phyloP scores from a whole-genome alignment of 306 rosid species.

The Cicer pinnatifidum region DNA sequence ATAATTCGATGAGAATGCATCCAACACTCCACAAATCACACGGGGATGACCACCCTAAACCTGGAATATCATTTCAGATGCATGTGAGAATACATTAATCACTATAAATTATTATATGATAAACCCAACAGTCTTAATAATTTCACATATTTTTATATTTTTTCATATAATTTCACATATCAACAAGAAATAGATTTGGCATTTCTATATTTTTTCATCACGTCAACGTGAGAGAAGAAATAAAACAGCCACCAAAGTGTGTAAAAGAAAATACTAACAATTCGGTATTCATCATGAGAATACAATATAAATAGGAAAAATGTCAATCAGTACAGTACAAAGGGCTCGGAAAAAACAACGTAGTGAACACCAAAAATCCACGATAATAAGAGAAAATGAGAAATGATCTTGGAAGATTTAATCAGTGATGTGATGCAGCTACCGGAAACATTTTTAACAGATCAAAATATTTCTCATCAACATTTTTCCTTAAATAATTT shows the following conservation, averaged over 20 bases:
- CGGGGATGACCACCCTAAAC: slow-evolving; percentile 90
- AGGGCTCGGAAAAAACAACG: slow-evolving; percentile 23
- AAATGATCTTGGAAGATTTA: not conserved
- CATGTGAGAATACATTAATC: slow-evolving; percentile 43
- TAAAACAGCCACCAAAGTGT: not conserved
- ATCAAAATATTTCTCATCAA: slow-evolving; percentile 20
- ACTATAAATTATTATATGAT: slow-evolving; percentile 24
- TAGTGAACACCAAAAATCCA: slow-evolving; percentile 24
- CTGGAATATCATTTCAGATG: slow-evolving; percentile 55
- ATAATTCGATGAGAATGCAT: slow-evolving; percentile 82
- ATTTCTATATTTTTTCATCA: not conserved
- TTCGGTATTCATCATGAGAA: not conserved
- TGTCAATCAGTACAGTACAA: not conserved
- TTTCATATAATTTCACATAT: not conserved
- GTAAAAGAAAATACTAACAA: not conserved
- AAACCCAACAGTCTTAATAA: not conserved
- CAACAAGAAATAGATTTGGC: slow-evolving; percentile 21
- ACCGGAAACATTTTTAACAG: slow-evolving; percentile 11
- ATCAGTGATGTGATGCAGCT: slow-evolving; percentile 11
- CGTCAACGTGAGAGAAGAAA: not conserved
- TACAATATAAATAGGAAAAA: not conserved
- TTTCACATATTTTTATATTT: not conserved
- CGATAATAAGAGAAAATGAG: slow-evolving; percentile 1
- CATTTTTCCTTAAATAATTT: not conserved
- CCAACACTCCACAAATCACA: slow-evolving; percentile 96